Evolutionary conservation across 495 filamentous ascomycete genomes (phyloP).

Genomic region (Glarea lozoyensis): DNA sequence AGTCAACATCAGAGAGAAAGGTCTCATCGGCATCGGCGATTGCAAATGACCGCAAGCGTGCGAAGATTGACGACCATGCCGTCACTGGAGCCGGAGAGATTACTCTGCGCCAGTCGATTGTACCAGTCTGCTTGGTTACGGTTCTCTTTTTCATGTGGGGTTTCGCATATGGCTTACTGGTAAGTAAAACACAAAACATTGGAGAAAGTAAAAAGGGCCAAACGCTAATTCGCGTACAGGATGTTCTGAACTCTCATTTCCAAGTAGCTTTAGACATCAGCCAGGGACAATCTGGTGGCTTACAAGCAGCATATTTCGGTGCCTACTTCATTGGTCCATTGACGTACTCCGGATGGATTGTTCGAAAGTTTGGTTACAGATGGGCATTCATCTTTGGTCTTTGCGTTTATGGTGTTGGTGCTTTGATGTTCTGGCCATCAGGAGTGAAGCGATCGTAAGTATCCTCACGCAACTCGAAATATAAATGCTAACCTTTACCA

Average conservation of each 20-base stretch:
- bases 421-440: conserved; percentile 52
- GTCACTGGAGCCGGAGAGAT: conserved; percentile 41
- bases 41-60: too few relatives aligned
- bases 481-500: not conserved
- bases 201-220: too few relatives aligned
- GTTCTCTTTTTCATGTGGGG: conserved; percentile 33
- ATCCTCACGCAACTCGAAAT: not conserved
- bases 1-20: too few relatives aligned
- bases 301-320: conserved; percentile 38
- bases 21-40: too few relatives aligned
- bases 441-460: conserved; percentile 39
- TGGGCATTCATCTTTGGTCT: conserved; percentile 53
- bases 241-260: conserved; percentile 47
- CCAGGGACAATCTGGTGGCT: conserved; percentile 30
- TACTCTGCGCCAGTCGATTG: conserved; percentile 44
- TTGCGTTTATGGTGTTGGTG: conserved; percentile 46
- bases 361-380: conserved; percentile 54
- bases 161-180: conserved; percentile 26
- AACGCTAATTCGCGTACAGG: conserved; percentile 39
- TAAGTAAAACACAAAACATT: not conserved
- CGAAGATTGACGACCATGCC: conserved; percentile 26
- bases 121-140: conserved; percentile 34
- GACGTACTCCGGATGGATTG: conserved; percentile 49
- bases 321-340: conserved; percentile 46
- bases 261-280: conserved; percentile 39